Base-by-base conservation (phyloP, 2,329 filamentous ascomycete genomes). In the Pseudonectria buxi region DNA sequence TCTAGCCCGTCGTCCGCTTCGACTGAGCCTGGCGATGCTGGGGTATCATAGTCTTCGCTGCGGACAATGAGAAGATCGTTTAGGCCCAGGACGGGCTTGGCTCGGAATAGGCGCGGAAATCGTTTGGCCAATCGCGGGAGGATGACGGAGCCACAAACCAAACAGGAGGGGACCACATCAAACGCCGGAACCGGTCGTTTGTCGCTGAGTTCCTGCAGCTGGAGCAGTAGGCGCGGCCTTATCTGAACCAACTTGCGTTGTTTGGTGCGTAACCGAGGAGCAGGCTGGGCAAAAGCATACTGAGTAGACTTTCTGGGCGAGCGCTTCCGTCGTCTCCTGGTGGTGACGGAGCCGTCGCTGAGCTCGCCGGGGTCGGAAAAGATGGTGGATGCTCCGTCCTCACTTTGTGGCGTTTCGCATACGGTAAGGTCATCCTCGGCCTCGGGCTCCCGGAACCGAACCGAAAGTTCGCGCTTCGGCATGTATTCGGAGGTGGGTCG, bases 51-150 rank as follows among this genome's bases (percentile, higher is more conserved):
- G 44, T 82, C 74, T 46, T 86, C 82, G 37, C 81, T 83, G 48
- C 73, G 76, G 22, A 88, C 71, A 30, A 90, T 59, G 37, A 89
- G 71, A 10, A 89, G 64, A 56, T 89, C 84, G 43, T 83, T 76
- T 14, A 75, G 69, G 24, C 80, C 76, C 4, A 89, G 63, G 36
- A 77, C 71, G 30, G 76, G 74, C 49, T 77, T 78, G 14, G 72
- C 71, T 34, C 72, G 69, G 49, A 84, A 81, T 32, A 84, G 68
- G 6, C 74, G 71, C 1, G 81, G 77, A 43, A 81, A 81, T 6
- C 71, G 70, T 50, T 76, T 74, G 3, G 72, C 66, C 15, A 84
- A 60, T 13, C 71, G 68, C 6, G 78, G 72, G 14, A 78, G 69
- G 38, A 76, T 77, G 45, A 70, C 67, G 34, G 71, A 63, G 40